A percentile compares a stretch with the other conserved stretches of the same genome.
These are phyloP conservation scores for Artomyces pyxidatus DNA, from an alignment of 768 basidiomycete species.

Conservation along the genomic window DNA sequence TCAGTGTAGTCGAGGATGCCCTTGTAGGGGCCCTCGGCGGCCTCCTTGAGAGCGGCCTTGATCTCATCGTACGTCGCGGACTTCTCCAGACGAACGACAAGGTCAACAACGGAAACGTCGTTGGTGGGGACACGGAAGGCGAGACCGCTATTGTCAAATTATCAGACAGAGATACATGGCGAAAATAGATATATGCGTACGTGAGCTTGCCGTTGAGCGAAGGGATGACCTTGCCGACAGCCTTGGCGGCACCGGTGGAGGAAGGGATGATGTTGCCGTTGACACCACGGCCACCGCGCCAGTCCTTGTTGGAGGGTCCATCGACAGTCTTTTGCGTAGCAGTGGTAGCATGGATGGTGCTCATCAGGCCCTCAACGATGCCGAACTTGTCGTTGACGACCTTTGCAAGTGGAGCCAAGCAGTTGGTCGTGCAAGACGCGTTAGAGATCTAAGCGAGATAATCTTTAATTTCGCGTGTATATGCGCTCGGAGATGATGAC, in stretches of 20 bases:
- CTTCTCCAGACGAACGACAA: conserved; percentile 90
- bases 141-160: conserved; percentile 53
- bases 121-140: conserved; percentile 95
- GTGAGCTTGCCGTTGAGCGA: conserved; percentile 95
- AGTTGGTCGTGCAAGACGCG: conserved; percentile 99
- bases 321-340: conserved; percentile 95
- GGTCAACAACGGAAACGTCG: conserved; percentile 97
- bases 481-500: conserved; percentile 30
- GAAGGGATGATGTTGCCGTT: conserved; percentile 99
- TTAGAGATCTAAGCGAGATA: conserved; percentile 69
- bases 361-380: conserved; percentile 97
- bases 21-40: conserved; percentile 60
- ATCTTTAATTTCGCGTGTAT: too few relatives aligned
- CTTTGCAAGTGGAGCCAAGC: conserved; percentile 98
- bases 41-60: conserved; percentile 77
- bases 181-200: conserved; percentile 33
- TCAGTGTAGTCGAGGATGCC: conserved; percentile 89
- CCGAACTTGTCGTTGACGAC: conserved; percentile 95
- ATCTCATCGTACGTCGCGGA: conserved; percentile 81
- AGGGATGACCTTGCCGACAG: conserved; percentile 97
- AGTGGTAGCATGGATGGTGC: conserved; percentile 94
- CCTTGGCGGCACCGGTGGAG: conserved; percentile 98
- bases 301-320: conserved; percentile 91
- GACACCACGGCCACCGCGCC: conserved; percentile 94
- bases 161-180: conserved; percentile 2